A percentile compares a stretch with the other conserved stretches of the same genome.
Evolutionary conservation across 345 rosid species (phyloP).

Genomic region (Citrus sp.): DNA sequence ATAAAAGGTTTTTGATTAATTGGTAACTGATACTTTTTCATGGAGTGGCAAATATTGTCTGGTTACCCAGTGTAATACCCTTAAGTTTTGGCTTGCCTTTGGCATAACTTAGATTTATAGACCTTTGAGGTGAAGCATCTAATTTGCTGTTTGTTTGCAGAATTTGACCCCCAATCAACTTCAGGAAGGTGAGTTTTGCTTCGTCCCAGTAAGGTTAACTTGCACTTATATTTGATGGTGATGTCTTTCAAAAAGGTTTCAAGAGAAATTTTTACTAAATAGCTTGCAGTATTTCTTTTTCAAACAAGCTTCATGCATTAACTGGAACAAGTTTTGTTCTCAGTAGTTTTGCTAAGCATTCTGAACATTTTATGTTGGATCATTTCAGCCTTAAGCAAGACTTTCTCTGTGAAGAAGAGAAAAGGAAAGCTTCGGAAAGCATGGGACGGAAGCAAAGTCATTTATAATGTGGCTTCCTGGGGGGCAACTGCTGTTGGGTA

Average conservation of each 20-base stretch:
- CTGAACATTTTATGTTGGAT: slow-evolving; percentile 12
- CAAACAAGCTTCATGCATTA: slow-evolving; percentile 2
- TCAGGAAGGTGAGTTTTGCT: slow-evolving; percentile 69
- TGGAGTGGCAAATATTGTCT: not conserved
- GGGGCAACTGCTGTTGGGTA: slow-evolving; percentile 97
- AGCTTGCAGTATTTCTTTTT: not conserved
- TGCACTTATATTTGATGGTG: not conserved
- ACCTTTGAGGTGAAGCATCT: not conserved
- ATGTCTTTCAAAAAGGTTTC: not conserved
- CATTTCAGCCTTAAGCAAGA: slow-evolving; percentile 75
- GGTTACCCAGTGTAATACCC: not conserved
- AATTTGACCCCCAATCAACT: slow-evolving; percentile 89
- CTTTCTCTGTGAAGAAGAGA: slow-evolving; percentile 76
- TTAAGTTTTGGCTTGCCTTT: not conserved
- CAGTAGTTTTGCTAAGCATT: not conserved
- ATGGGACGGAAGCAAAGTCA: slow-evolving; percentile 98
- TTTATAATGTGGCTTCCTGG: slow-evolving; percentile 96
- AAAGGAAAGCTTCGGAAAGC: slow-evolving; percentile 96
- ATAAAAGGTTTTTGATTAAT: not conserved
- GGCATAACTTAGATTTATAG: not conserved
- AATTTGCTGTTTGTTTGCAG: slow-evolving; percentile 34
- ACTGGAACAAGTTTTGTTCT: not conserved
- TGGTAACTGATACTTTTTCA: not conserved
- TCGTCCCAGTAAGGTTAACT: not conserved
- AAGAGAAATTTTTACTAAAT: not conserved